Base-by-base conservation (phyloP, 1,139 yeast species). In the Schizosaccharomyces versatilis region DNA sequence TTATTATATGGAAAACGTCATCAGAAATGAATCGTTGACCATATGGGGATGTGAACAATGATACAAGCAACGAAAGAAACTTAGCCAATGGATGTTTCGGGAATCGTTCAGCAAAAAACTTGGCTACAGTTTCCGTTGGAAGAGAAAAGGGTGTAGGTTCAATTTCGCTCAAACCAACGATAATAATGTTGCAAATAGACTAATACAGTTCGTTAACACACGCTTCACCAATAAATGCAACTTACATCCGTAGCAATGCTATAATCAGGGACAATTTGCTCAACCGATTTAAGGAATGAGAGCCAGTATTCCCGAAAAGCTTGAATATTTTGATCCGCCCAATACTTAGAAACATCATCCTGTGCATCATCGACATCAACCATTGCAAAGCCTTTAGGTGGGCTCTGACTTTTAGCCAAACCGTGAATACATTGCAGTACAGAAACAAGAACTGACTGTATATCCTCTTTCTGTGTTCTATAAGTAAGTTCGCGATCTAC, bases 111-210 rank as follows among this genome's bases (percentile, higher is more conserved):
- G 38, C 19, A 12, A 44, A 44, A n/a, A 19, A 19, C 19, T 44
- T 32, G 7, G 32, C 38, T 19, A 36, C 32, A 32, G 49, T 32
- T 3, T 14, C 19, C 12, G 32, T 44, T 9, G 19, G 49, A n/a
- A 44, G 32, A 1, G 49, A 44, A 12, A 44, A 44, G 9, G 49
- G 49, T 24, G 49, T 19, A 44, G 49, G 49, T 36, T 44, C 49
- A 5, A 24, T 7, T 32, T 44, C 49, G 15, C 32, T 44, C 36
- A 44, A n/a, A 17, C 49, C 49, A 24, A 36, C 49, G 8, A 44
- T 44, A 19, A 44, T 44, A 14, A 44, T 44, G 14, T 44, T 44
- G 38, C 49, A 44, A 24, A 44, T 44, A 2, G 19, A 44, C 49
- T 44, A n/a, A n/a, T 17, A 17, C 8, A 14, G n/a, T 44, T 17